phyloP scores from a whole-genome alignment of 129 eudicot species.

The Lonicera japonica region DNA sequence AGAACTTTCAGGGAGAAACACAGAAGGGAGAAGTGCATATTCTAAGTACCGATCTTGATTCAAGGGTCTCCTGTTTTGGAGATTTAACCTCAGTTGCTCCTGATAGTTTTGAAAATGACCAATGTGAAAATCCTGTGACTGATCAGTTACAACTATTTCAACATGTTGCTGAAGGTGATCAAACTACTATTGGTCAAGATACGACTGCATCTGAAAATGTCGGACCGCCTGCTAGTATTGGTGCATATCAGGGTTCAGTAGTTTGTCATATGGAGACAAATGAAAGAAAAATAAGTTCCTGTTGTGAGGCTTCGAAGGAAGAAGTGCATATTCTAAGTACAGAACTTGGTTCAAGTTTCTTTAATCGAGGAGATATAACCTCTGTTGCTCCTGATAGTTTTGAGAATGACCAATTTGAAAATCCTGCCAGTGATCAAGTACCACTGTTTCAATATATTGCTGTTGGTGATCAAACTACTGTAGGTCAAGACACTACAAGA shows the following conservation, averaged over 20 bases:
- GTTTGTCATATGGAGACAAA: constrained; percentile 12
- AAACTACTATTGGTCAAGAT: constrained; percentile 10
- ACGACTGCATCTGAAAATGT: no score
- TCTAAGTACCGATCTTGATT: constrained; percentile 19
- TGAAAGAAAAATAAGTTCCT: constrained; percentile 9
- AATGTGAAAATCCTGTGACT: constrained; percentile 17
- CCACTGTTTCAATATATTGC: constrained; percentile 25
- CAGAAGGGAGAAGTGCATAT: constrained; percentile 18
- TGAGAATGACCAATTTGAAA: constrained; percentile 42
- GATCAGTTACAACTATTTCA: constrained; percentile 24
- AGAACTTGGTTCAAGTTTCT: constrained; percentile 21
- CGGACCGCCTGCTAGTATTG: no score
- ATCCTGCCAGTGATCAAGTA: constrained; percentile 11
- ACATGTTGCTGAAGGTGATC: constrained; percentile 25
- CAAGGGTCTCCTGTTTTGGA: constrained; percentile 25
- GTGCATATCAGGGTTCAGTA: constrained; percentile 12
- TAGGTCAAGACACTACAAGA: not conserved
- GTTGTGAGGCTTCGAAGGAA: constrained; percentile 7
- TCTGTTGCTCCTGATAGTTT: constrained; percentile 64
- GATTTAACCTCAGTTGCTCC: constrained; percentile 43
- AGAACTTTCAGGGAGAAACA: constrained; percentile 17
- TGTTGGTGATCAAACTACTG: constrained; percentile 24
- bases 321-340: constrained; percentile 13
- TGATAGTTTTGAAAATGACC: constrained; percentile 62
- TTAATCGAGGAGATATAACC: constrained; percentile 27